Evolutionary conservation across 129 eudicot species (phyloP).

Genomic region (Flaveria trinervia): DNA sequence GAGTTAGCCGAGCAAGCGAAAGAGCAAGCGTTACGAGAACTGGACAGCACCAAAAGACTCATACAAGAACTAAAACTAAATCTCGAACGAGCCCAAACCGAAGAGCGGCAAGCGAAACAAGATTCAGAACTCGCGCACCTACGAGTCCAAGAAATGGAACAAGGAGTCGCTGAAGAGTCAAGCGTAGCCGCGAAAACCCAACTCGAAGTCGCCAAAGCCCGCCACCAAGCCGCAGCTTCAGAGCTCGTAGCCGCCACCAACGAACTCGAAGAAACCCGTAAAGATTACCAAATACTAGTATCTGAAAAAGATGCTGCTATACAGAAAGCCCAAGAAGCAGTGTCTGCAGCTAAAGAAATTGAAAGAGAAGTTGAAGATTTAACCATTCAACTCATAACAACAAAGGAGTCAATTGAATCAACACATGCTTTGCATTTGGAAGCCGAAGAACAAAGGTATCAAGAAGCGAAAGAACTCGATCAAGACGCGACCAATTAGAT

Average conservation of each 20-base stretch:
- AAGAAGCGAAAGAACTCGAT: constrained; percentile 62
- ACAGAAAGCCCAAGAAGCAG: constrained; percentile 66
- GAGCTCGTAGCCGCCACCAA: constrained; percentile 57
- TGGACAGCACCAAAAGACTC: constrained; percentile 75
- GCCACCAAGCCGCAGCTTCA: constrained; percentile 64
- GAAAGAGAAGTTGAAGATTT: constrained; percentile 78
- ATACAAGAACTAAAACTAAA: constrained; percentile 81
- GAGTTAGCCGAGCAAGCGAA: constrained; percentile 80
- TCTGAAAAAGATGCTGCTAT: constrained; percentile 59
- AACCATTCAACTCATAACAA: constrained; percentile 73
- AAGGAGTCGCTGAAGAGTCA: constrained; percentile 78
- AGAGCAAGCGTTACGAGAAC: constrained; percentile 62
- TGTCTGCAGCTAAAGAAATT: constrained; percentile 59
- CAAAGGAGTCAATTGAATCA: constrained; percentile 75
- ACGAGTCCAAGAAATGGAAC: constrained; percentile 75
- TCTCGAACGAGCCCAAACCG: constrained; percentile 83
- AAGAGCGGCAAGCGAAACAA: constrained; percentile 85
- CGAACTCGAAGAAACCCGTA: constrained; percentile 55
- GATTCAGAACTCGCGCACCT: constrained; percentile 82
- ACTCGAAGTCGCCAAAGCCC: constrained; percentile 81
- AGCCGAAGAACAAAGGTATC: constrained; percentile 80
- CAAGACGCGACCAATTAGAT: constrained; percentile 56
- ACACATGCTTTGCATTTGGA: constrained; percentile 86
- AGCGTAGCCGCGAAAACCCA: constrained; percentile 83
- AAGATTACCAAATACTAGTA: constrained; percentile 50